Evolutionary conservation across 495 filamentous ascomycete species (phyloP).

Genomic region (Podospora australis): DNA sequence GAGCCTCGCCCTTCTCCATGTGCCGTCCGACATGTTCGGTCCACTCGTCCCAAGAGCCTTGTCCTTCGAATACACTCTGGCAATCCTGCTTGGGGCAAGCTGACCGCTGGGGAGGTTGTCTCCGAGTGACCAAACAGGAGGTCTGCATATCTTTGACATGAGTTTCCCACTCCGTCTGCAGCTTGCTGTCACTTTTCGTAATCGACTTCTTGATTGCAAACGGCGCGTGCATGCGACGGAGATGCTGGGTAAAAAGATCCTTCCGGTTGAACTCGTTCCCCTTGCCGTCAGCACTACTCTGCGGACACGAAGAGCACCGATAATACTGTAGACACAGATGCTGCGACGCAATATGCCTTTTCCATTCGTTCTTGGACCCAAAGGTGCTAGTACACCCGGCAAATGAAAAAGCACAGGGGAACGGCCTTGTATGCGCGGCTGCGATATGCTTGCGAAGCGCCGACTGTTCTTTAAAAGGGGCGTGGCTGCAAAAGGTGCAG

Average conservation of each 20-base stretch:
- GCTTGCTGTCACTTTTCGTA: constrained; percentile 45
- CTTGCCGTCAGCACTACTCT: constrained; percentile 53
- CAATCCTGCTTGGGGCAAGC: constrained; percentile 68
- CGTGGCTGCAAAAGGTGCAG: constrained; percentile 49
- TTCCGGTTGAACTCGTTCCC: constrained; percentile 75
- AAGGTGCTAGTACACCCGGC: constrained; percentile 85
- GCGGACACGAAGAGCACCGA: constrained; percentile 67
- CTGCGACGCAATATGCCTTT: constrained; percentile 83
- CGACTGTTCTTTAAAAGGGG: constrained; percentile 53
- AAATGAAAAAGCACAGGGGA: constrained; percentile 75
- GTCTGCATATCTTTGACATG: constrained; percentile 55
- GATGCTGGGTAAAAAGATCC: constrained; percentile 90
- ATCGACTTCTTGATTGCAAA: constrained; percentile 43
- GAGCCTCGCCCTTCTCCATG: constrained; percentile 61
- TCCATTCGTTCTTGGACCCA: constrained; percentile 89
- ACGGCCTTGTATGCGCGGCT: constrained; percentile 60
- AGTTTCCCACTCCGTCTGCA: constrained; percentile 48
- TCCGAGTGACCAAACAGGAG: constrained; percentile 62
- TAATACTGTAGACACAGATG: constrained; percentile 82
- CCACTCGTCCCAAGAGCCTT: constrained; percentile 75
- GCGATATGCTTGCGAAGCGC: constrained; percentile 54
- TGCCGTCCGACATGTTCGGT: constrained; percentile 92
- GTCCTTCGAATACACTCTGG: constrained; percentile 56
- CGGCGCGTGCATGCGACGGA: constrained; percentile 83
- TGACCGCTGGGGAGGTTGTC: constrained; percentile 59